Conservation (phyloP, 179 eudicot species). For the Actinidia chinensis region DNA sequence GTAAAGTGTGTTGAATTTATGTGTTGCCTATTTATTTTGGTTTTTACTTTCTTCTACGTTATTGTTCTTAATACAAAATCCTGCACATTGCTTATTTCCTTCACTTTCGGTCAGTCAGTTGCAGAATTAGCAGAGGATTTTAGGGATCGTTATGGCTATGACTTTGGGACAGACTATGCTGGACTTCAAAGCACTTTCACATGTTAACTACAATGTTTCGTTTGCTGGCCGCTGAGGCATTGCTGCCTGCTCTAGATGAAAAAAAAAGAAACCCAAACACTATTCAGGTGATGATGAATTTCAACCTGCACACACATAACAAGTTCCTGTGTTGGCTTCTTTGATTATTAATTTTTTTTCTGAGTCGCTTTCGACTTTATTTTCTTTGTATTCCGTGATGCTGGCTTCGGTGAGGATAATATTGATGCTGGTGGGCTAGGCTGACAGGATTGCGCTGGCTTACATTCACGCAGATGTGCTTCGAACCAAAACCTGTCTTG, state of each 20-base stretch:
- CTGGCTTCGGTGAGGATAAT: constrained; percentile 56
- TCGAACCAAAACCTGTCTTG: constrained; percentile 91
- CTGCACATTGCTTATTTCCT: neutral
- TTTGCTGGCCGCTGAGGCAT: constrained; percentile 87
- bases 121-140: constrained; percentile 95
- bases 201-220: constrained; percentile 88
- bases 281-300: constrained; percentile 59
- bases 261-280: constrained; percentile 76
- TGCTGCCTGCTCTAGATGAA: constrained; percentile 95
- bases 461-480: constrained; percentile 90
- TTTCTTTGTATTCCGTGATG: constrained; percentile 81
- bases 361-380: constrained; percentile 88
- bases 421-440: constrained; percentile 92
- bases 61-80: neutral
- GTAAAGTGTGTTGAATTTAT: no score
- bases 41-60: neutral
- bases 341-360: constrained; percentile 26
- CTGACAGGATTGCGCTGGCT: constrained; percentile 93
- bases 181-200: constrained; percentile 80
- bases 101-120: constrained; percentile 56
- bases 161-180: constrained; percentile 81
- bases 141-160: constrained; percentile 91
- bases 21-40: constrained; percentile 7
- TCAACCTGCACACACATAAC: constrained; percentile 7
- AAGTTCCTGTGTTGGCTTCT: constrained; percentile 22